These are phyloP conservation scores for Euphorbia celastroides DNA, from an alignment of 441 rosid genomes.

Conservation along the genomic window DNA sequence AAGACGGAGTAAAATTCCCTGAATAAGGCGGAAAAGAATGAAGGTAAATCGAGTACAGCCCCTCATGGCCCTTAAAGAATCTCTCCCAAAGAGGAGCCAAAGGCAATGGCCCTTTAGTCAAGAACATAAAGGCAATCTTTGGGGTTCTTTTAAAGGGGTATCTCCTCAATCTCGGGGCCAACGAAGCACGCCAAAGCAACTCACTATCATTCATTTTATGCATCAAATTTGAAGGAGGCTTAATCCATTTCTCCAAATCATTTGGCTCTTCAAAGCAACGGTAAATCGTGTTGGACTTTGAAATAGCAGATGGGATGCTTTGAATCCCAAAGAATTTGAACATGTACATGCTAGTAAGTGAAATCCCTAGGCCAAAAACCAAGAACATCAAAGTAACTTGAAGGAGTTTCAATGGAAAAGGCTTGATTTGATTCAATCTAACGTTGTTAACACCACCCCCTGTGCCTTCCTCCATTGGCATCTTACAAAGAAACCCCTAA, in stretches of 20 bases:
- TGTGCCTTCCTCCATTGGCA: slow-evolving; percentile 56
- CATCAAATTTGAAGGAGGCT: slow-evolving; percentile 33
- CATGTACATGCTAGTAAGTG: slow-evolving; percentile 51
- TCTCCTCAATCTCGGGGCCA: slow-evolving; percentile 42
- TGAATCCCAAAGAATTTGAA: slow-evolving; percentile 41
- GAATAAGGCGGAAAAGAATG: slow-evolving; percentile 63
- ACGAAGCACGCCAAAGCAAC: slow-evolving; percentile 86
- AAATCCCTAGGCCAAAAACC: slow-evolving; percentile 50
- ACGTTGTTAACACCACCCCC: slow-evolving; percentile 23
- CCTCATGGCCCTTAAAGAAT: slow-evolving; percentile 64
- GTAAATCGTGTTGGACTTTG: slow-evolving; percentile 32
- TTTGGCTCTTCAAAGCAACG: slow-evolving; percentile 35
- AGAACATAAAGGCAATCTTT: slow-evolving; percentile 86
- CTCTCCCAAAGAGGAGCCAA: slow-evolving; percentile 79
- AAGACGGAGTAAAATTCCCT: slow-evolving; percentile 39
- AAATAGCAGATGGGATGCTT: slow-evolving; percentile 24
- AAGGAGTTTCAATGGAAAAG: slow-evolving; percentile 43
- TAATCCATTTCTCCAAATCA: slow-evolving; percentile 44
- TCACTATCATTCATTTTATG: slow-evolving; percentile 40
- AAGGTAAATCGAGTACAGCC: slow-evolving; percentile 59
- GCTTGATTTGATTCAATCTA: slow-evolving; percentile 40
- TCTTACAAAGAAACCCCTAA: slow-evolving; percentile 10
- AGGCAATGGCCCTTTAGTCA: slow-evolving; percentile 82
- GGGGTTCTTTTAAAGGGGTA: slow-evolving; percentile 64
- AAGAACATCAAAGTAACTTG: slow-evolving; percentile 50